phyloP scores from a whole-genome alignment of 768 basidiomycete genomes.

The Pleurotus pulmonarius region DNA sequence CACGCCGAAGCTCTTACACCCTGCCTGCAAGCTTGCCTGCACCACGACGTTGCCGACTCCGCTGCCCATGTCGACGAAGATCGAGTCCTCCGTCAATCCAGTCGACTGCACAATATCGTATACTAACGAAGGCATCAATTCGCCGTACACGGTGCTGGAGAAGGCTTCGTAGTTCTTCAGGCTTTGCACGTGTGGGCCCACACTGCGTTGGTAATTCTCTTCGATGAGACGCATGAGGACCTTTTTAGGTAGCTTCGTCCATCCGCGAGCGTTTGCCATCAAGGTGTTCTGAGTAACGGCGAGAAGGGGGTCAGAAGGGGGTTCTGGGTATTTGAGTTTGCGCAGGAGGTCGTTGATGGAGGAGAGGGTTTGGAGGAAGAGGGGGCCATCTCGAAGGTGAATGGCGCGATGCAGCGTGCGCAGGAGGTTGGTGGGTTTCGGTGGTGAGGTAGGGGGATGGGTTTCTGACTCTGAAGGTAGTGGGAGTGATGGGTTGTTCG shows the following conservation, averaged over 20 bases:
- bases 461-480: constrained; percentile 18
- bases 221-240: constrained; percentile 77
- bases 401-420: constrained; percentile 69
- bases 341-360: constrained; percentile 61
- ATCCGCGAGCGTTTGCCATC: constrained; percentile 41
- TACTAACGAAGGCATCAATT: constrained; percentile 80
- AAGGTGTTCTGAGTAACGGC: constrained; percentile 49
- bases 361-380: constrained; percentile 61
- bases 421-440: constrained; percentile 34
- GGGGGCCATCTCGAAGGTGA: constrained; percentile 63
- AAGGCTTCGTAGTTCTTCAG: constrained; percentile 81
- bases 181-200: constrained; percentile 83
- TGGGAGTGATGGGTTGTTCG: constrained; percentile 25
- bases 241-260: constrained; percentile 56
- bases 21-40: constrained; percentile 78
- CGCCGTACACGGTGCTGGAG: constrained; percentile 85
- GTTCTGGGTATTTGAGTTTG: constrained; percentile 59
- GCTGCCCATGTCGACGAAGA: constrained; percentile 82
- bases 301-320: constrained; percentile 49
- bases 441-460: not conserved
- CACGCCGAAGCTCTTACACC: constrained; percentile 74
- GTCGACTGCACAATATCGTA: constrained; percentile 64
- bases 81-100: constrained; percentile 51
- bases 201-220: constrained; percentile 90
- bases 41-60: constrained; percentile 85